Evolutionary conservation across 1,284 basidiomycete genomes (phyloP).

Genomic region (Leccinum huronense): DNA sequence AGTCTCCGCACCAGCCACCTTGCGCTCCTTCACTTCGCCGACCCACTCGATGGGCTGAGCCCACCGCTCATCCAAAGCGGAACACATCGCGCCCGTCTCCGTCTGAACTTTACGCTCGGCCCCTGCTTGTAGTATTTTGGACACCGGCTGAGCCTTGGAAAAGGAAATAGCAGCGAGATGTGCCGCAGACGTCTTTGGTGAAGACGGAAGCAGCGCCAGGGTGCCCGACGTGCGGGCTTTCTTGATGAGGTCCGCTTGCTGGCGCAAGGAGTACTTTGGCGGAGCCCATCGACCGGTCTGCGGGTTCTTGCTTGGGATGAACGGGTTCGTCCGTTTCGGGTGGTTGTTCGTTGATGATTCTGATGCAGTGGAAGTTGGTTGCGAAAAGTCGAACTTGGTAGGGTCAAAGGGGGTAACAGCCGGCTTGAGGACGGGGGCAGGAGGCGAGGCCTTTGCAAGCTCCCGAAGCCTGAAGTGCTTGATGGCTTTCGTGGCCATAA

Average conservation of each 20-base stretch:
- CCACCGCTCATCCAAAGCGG: slow-evolving; percentile 33
- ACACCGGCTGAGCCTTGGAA: slow-evolving; percentile 21
- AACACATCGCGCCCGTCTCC: slow-evolving; percentile 8
- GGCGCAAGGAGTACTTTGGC: slow-evolving; percentile 66
- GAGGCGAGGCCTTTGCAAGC: slow-evolving; percentile 38
- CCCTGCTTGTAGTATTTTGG: slow-evolving; percentile 8
- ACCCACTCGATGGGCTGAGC: slow-evolving; percentile 52
- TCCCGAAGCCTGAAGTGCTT: slow-evolving; percentile 48
- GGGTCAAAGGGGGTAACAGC: slow-evolving; percentile 24
- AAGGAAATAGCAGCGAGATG: slow-evolving; percentile 20
- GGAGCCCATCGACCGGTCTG: slow-evolving; percentile 64
- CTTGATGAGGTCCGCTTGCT: slow-evolving; percentile 76
- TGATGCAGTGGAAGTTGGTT: slow-evolving; percentile 4
- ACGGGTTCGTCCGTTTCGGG: slow-evolving; percentile 53
- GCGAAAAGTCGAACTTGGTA: slow-evolving; percentile 25
- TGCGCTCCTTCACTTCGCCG: slow-evolving; percentile 51
- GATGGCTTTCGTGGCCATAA: slow-evolving; percentile 39
- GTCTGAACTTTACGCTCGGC: not conserved
- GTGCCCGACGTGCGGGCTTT: slow-evolving; percentile 53
- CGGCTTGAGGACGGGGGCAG: slow-evolving; percentile 36
- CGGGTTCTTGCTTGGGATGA: slow-evolving; percentile 59
- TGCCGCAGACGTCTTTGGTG: slow-evolving; percentile 48
- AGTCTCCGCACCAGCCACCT: slow-evolving; percentile 49
- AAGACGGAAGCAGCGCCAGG: slow-evolving; percentile 61
- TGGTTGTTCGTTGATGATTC: slow-evolving; percentile 17